A percentile compares a stretch with the other conserved stretches of the same genome.
Evolutionary conservation across 2,329 filamentous ascomycete species (phyloP).

Genomic region (Alternaria atra): DNA sequence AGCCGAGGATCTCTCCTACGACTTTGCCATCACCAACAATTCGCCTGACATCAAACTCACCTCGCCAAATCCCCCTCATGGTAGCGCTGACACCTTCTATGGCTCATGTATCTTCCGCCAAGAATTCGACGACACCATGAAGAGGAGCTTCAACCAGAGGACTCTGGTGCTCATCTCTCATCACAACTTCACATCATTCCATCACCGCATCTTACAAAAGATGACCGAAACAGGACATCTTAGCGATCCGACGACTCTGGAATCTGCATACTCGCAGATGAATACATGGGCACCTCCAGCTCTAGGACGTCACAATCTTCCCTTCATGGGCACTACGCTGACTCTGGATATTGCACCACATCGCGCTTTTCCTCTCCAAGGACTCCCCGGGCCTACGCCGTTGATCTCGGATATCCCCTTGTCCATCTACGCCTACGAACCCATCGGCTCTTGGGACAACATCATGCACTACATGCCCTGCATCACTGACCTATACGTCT

Average conservation of each 20-base stretch:
- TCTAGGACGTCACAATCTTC: conserved; percentile 50
- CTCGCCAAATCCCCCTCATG: conserved; percentile 52
- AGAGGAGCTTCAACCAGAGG: conserved; percentile 55
- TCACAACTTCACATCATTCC: conserved; percentile 52
- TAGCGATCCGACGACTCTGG: conserved; percentile 51
- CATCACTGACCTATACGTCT: conserved; percentile 52
- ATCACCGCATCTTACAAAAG: conserved; percentile 45
- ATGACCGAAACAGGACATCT: conserved; percentile 51
- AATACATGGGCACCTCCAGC: conserved; percentile 48
- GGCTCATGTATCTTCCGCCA: conserved; percentile 53
- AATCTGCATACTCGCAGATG: conserved; percentile 51
- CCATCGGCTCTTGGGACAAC: conserved; percentile 50
- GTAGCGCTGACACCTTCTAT: conserved; percentile 49
- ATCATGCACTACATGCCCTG: conserved; percentile 53
- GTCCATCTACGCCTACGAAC: conserved; percentile 53
- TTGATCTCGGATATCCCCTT: conserved; percentile 41
- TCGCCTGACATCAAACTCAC: conserved; percentile 65
- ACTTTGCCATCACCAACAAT: conserved; percentile 53
- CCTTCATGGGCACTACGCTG: conserved; percentile 51
- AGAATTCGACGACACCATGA: conserved; percentile 53
- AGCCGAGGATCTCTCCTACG: conserved; percentile 50
- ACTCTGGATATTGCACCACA: conserved; percentile 54
- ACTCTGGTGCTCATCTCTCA: conserved; percentile 53
- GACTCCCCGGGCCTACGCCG: conserved; percentile 42
- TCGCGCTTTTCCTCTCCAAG: conserved; percentile 52